Conservation (phyloP, 495 filamentous ascomycete genomes). For the Neurospora tetrasperma region DNA sequence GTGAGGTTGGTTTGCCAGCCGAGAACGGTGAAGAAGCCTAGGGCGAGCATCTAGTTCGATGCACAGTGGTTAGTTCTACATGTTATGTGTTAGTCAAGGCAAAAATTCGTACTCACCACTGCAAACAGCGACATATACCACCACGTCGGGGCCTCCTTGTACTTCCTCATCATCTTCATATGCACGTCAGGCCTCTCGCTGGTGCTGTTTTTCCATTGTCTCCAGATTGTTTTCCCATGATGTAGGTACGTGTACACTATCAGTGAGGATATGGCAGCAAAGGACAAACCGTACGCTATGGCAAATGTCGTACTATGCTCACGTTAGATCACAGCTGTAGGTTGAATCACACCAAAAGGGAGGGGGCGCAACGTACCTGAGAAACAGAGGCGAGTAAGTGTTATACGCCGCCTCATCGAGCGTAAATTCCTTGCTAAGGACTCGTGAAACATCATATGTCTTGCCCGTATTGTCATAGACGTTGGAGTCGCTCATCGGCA, state of each 20-base stretch:
- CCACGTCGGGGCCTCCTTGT: slow-evolving; percentile 47
- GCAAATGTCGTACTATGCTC: slow-evolving; percentile 45
- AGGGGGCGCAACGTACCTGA: slow-evolving; percentile 28
- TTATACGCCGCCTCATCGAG: slow-evolving; percentile 46
- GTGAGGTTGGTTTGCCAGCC: slow-evolving; percentile 56
- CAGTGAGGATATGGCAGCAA: slow-evolving; percentile 57
- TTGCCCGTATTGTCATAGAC: slow-evolving; percentile 54
- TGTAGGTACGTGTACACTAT: slow-evolving; percentile 56
- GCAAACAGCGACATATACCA: slow-evolving; percentile 44
- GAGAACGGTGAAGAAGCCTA: slow-evolving; percentile 54
- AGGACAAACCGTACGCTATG: slow-evolving; percentile 58
- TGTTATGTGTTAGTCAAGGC: neutral
- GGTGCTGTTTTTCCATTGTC: slow-evolving; percentile 48
- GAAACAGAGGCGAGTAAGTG: slow-evolving; percentile 51
- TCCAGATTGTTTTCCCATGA: slow-evolving; percentile 53
- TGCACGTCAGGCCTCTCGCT: slow-evolving; percentile 48
- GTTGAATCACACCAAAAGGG: too few species aligned
- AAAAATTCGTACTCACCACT: slow-evolving; percentile 21
- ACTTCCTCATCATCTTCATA: slow-evolving; percentile 50
- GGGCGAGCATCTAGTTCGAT: slow-evolving; percentile 39
- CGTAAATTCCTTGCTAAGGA: slow-evolving; percentile 40
- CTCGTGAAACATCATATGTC: slow-evolving; percentile 43
- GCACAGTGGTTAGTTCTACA: slow-evolving; percentile 17
- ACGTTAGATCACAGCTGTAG: neutral
- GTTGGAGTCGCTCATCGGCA: slow-evolving; percentile 49